These are phyloP conservation scores for Hamigera avellanea DNA, from an alignment of 495 filamentous ascomycete genomes.

Conservation along the genomic window DNA sequence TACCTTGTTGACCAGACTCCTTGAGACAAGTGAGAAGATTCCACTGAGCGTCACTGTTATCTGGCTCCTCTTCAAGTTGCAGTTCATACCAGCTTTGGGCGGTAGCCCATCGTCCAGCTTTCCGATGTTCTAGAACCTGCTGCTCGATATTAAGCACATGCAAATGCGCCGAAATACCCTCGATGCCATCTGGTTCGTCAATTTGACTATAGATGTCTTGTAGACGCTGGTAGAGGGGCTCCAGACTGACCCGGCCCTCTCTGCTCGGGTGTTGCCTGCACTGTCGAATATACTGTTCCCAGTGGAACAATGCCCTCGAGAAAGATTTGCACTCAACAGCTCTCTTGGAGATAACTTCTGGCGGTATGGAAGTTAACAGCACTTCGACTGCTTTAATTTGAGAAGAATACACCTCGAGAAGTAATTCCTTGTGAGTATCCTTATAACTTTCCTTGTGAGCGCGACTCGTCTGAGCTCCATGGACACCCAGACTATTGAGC, in stretches of 20 bases:
- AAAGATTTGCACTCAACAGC: slow-evolving; percentile 89
- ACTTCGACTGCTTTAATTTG: slow-evolving; percentile 51
- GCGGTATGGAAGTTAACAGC: slow-evolving; percentile 60
- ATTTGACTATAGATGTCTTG: slow-evolving; percentile 95
- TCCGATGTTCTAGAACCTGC: slow-evolving; percentile 82
- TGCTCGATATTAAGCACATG: slow-evolving; percentile 77
- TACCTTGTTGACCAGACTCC: slow-evolving; percentile 85
- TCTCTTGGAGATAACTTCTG: slow-evolving; percentile 71
- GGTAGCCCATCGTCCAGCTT: slow-evolving; percentile 93
- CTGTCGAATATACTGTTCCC: slow-evolving; percentile 80
- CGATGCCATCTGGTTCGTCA: slow-evolving; percentile 93
- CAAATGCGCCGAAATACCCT: slow-evolving; percentile 81
- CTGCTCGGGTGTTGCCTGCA: slow-evolving; percentile 26
- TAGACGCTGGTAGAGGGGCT: slow-evolving; percentile 58
- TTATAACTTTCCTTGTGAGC: slow-evolving; percentile 23
- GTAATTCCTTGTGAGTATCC: slow-evolving; percentile 20
- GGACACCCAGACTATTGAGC: slow-evolving; percentile 22
- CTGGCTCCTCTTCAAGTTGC: slow-evolving; percentile 64
- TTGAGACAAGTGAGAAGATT: slow-evolving; percentile 82
- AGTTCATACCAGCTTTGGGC: slow-evolving; percentile 97
- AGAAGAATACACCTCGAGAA: slow-evolving; percentile 29
- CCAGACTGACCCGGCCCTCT: slow-evolving; percentile 30
- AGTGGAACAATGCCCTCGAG: slow-evolving; percentile 81
- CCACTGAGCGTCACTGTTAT: slow-evolving; percentile 64
- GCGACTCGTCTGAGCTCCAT: slow-evolving; percentile 25